A percentile compares a stretch with the other conserved stretches of the same genome.
phyloP scores from a whole-genome alignment of 1,139 yeast species.

The Blastobotrys illinoisensis region DNA sequence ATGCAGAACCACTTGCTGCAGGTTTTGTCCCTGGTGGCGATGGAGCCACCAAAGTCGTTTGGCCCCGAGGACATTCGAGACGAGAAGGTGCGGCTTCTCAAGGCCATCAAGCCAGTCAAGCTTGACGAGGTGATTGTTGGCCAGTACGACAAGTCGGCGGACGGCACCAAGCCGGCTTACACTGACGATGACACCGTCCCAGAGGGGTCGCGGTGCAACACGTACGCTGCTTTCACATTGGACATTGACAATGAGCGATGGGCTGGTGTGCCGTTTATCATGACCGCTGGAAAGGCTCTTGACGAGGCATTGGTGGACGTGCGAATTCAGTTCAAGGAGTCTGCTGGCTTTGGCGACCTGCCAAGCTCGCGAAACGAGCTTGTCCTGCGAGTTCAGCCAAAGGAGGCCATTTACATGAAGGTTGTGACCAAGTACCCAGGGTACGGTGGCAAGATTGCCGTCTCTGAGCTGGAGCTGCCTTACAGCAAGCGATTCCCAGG shows the following conservation, averaged over 20 bases:
- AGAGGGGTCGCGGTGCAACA: slow-evolving; percentile 75
- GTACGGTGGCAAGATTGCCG: slow-evolving; percentile 60
- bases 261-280: slow-evolving; percentile 95
- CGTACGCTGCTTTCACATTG: slow-evolving; percentile 82
- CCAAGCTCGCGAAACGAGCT: slow-evolving; percentile 63
- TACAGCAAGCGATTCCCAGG: slow-evolving; percentile 77
- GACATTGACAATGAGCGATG: slow-evolving; percentile 88
- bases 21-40: slow-evolving; percentile 82
- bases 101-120: slow-evolving; percentile 69
- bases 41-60: slow-evolving; percentile 91
- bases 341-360: slow-evolving; percentile 4
- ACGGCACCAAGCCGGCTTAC: slow-evolving; percentile 86
- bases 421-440: slow-evolving; percentile 94
- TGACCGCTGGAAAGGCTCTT: slow-evolving; percentile 95
- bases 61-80: slow-evolving; percentile 93
- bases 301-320: slow-evolving; percentile 89
- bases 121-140: slow-evolving; percentile 70
- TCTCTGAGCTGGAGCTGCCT: slow-evolving; percentile 86
- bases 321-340: slow-evolving; percentile 80
- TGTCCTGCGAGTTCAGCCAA: slow-evolving; percentile 89
- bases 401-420: slow-evolving; percentile 89
- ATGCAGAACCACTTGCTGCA: slow-evolving; percentile 97
- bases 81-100: slow-evolving; percentile 89
- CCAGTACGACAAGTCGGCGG: slow-evolving; percentile 78
- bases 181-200: slow-evolving; percentile 91